Evolutionary conservation across 31 red algal species (phyloP), one percentile per base, ranked within the genome.

Genomic region (Asparagopsis taxiformis): DNA sequence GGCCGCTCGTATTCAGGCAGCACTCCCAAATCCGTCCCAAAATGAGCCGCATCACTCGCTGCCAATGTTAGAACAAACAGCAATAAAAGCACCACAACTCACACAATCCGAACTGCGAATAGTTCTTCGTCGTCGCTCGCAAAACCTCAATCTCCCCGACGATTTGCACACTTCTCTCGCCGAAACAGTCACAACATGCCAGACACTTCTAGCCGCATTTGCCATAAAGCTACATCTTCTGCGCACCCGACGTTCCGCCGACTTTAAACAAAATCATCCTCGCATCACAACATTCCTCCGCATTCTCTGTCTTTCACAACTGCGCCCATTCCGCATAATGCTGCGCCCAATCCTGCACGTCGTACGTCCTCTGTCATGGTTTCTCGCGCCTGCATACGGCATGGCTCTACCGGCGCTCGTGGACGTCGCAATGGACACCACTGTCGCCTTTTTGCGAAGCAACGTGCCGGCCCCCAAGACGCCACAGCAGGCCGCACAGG

Each of bases 61-160:
- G n/a, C n/a, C n/a, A n/a, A n/a, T 55, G 7, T 15, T 55, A 15
- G 26, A 24, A 55, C 21, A 11, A 7, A 55, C 0, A 55, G 13
- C 52, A 15, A 7, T 55, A 7, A 19, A 24, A 7, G 21, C 21
- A 7, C 52, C 5, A 15, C 52, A 19, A 15, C 52, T 55, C 52
- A 24, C 52, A 19, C 52, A 24, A 5, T 6, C 52, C 13, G 52
- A 55, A 55, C 13, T 11, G 4, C 52, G 26, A 7, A 19, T 55
- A 5, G 13, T 55, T 24, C 26, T 55, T 15, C 26, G 21, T 24
- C 52, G 52, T 55, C 52, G 52, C 52, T 7, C 26, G 9, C 21
- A 24, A 15, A 55, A 55, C 52, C 52, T 55, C 52, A 55, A 55
- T 24, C 13, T 55, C 21, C 52, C 52, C 9, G 52, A 55, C 52